Percentiles rank a stretch among this genome's conserved stretches.
Evolutionary conservation across 2,329 filamentous ascomycete genomes (phyloP).

Genomic region (Pezicula radicicola): DNA sequence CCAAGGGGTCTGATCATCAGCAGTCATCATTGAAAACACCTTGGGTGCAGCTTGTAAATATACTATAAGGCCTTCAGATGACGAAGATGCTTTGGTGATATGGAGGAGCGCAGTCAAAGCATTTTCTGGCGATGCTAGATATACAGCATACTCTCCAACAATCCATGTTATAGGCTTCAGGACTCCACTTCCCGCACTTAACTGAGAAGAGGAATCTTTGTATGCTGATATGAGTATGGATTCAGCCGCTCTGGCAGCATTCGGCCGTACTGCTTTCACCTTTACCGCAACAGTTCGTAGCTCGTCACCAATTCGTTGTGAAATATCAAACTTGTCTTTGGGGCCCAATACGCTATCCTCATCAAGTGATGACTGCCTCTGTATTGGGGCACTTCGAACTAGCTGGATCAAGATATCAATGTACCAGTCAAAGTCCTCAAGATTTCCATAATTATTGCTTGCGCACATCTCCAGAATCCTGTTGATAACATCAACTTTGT

Average conservation of each 20-base stretch:
- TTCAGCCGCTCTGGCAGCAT: constrained; percentile 82
- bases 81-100: constrained; percentile 47
- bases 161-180: constrained; percentile 80
- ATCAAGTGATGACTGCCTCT: constrained; percentile 30
- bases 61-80: constrained; percentile 67
- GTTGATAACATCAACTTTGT: constrained; percentile 76
- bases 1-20: constrained; percentile 65
- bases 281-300: constrained; percentile 89
- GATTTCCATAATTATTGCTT: constrained; percentile 79
- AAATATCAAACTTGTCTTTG: constrained; percentile 40
- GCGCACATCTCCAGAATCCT: constrained; percentile 88
- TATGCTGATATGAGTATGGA: constrained; percentile 63
- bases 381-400: constrained; percentile 64
- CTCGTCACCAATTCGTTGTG: constrained; percentile 76
- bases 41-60: constrained; percentile 85
- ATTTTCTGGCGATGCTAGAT: constrained; percentile 67
- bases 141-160: constrained; percentile 80
- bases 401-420: constrained; percentile 86
- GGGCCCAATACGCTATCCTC: constrained; percentile 6
- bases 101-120: constrained; percentile 74
- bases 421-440: constrained; percentile 96
- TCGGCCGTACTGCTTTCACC: constrained; percentile 76
- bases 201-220: constrained; percentile 46
- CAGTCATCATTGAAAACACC: constrained; percentile 71
- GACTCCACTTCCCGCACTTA: constrained; percentile 60